Conservation (phyloP, 148 eudicot genomes). For the Persicaria tinctoria region DNA sequence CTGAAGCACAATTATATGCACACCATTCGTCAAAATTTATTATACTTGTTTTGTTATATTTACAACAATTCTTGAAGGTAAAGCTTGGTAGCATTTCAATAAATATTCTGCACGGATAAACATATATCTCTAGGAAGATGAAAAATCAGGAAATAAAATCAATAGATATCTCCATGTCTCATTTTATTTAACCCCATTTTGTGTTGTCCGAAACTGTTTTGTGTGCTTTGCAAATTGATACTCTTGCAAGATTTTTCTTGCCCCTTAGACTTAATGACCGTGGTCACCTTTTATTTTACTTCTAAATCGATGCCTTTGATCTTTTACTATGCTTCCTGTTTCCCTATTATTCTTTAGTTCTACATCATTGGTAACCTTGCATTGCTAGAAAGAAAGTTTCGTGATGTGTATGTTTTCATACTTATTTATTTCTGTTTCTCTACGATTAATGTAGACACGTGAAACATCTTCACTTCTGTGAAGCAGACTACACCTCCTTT, state of each 20-base stretch:
- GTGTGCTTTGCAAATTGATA: not conserved
- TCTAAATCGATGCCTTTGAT: not conserved
- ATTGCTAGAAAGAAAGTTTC: not conserved
- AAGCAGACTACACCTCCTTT: conserved; percentile 90
- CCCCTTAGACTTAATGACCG: not conserved
- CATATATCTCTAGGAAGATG: not conserved
- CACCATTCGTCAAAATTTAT: not conserved
- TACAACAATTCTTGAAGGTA: not conserved
- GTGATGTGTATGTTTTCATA: conserved; percentile 1
- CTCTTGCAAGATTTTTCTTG: not conserved
- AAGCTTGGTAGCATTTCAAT: not conserved
- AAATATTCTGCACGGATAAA: not conserved
- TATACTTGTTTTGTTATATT: not conserved
- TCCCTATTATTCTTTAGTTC: not conserved
- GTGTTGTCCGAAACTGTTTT: not conserved
- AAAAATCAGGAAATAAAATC: not conserved
- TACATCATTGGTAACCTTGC: not conserved
- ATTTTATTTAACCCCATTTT: not conserved
- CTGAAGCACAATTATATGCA: not conserved
- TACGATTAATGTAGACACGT: not conserved
- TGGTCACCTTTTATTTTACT: too few species aligned
- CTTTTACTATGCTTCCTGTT: not conserved
- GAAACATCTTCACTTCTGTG: conserved; percentile 6
- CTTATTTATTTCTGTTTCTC: not conserved
- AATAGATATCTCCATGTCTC: not conserved